A percentile compares a stretch with the other conserved stretches of the same genome.
phyloP scores from a whole-genome alignment of 1,284 basidiomycete genomes.

The Ganoderma sinense region DNA sequence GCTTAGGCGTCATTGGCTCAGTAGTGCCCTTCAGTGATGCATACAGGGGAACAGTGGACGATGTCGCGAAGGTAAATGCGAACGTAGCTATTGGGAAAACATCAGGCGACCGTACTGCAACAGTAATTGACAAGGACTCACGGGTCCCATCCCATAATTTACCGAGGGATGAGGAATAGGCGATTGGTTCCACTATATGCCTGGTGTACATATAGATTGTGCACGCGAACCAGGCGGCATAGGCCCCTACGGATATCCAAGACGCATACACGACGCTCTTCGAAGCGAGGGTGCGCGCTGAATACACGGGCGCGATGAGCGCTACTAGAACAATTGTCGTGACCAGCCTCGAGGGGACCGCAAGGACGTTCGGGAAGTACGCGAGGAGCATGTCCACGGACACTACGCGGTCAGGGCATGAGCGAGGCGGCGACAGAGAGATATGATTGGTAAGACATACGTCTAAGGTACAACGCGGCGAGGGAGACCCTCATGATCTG shows the following conservation, averaged over 20 bases:
- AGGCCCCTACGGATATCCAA: constrained; percentile 63
- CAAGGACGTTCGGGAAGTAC: constrained; percentile 45
- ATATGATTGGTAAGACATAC: constrained; percentile 48
- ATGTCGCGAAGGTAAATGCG: constrained; percentile 70
- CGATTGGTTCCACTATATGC: constrained; percentile 47
- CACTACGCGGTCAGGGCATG: constrained; percentile 44
- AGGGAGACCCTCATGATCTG: constrained; percentile 57
- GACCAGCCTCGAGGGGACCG: constrained; percentile 41
- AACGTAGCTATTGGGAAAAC: constrained; percentile 49
- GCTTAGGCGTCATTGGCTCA: constrained; percentile 49
- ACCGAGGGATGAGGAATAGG: constrained; percentile 51
- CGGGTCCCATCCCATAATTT: constrained; percentile 69
- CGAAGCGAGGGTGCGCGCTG: constrained; percentile 59
- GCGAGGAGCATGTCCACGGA: constrained; percentile 59
- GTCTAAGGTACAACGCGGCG: constrained; percentile 67
- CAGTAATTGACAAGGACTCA: constrained; percentile 44
- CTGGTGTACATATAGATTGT: constrained; percentile 57
- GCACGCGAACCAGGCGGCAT: constrained; percentile 63
- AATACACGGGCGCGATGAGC: constrained; percentile 56
- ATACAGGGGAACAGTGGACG: constrained; percentile 69
- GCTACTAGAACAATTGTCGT: constrained; percentile 50
- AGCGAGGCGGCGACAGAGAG: neutral
- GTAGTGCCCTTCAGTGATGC: constrained; percentile 59
- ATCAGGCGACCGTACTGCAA: neutral
- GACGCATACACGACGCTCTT: constrained; percentile 61